Base-by-base conservation (phyloP, 805 yeast genomes). In the Monosporozyma unispora region DNA sequence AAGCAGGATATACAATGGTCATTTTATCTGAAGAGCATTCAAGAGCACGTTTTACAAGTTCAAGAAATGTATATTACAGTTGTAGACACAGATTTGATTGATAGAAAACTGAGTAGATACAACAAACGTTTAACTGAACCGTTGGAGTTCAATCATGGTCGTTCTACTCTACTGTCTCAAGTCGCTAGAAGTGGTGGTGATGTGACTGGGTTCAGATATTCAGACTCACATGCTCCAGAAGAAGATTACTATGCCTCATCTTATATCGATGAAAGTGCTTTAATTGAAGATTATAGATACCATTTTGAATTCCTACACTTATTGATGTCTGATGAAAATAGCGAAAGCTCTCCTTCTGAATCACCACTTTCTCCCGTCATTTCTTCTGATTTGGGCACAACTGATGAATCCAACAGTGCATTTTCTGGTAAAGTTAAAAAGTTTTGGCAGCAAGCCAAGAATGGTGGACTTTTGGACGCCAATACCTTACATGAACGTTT, bases 1-100 rank as follows among this genome's bases (percentile, higher is more conserved):
- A 70, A 76, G 14, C 56, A 80, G 7, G 89, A 84, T 58, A 61
- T 74, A 39, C 77, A 80, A 16, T 84, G 87, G 84, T 70, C 71
- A 5, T 69, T 71, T 38, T 80, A 69, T 57, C 64, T 84, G 53
- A 68, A 64, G 21, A 78, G 76, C 57, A 65, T 72, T 1, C 80
- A 81, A 46, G 93, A 84, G 58, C 70, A 88, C 50, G 73, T 84
- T 1, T 50, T 81, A 45, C 78, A 74, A 52, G 74, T 74, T 28
- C 87, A 84, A 1, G 76, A 79, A 28, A 73, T 80, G 3, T 67
- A 70, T 37, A 76, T 77, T 1, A 64, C 70, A 5, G 66, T 70
- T 46, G 68, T 75, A 8, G 59, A 69, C 2, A 76, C 79, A 0
- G 81, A 75, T 5, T 44, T 52, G 0, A 74, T 84, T 54, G 87